phyloP scores from a whole-genome alignment of 202 grass and related monocot species.

The Cymbopogon flexuosus region DNA sequence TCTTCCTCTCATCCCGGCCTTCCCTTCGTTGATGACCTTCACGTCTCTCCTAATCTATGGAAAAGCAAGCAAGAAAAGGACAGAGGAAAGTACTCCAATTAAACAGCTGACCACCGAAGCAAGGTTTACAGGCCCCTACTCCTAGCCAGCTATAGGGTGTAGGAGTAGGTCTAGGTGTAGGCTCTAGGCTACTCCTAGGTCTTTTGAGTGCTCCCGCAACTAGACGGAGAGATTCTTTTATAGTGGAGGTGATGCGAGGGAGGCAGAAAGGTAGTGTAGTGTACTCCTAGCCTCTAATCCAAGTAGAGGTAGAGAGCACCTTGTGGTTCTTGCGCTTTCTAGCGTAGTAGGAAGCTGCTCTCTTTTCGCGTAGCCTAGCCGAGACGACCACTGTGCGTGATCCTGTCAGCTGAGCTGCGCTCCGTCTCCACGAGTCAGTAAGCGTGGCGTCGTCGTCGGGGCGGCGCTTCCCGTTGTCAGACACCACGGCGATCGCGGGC shows the following conservation, averaged over 20 bases:
- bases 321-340: slow-evolving; percentile 1
- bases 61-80: not conserved
- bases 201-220: slow-evolving; percentile 1
- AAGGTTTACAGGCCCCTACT: too few relatives aligned
- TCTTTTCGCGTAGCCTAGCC: not conserved
- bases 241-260: not conserved
- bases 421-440: too few relatives aligned
- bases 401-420: too few relatives aligned
- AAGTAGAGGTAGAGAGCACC: not conserved
- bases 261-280: not conserved
- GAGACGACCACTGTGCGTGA: not conserved
- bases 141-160: too few relatives aligned
- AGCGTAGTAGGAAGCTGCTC: not conserved
- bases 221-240: slow-evolving; percentile 15
- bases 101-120: too few relatives aligned
- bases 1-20: not conserved
- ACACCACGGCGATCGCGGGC: slow-evolving; percentile 73
- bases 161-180: too few relatives aligned
- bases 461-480: slow-evolving; percentile 67
- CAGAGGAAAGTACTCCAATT: not conserved
- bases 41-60: not conserved
- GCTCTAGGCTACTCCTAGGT: not conserved
- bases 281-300: too few relatives aligned
- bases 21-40: not conserved
- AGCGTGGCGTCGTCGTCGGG: slow-evolving; percentile 91